Percentiles rank a stretch among this genome's conserved stretches.
These are phyloP conservation scores for Aspergillus unguis DNA, from an alignment of 2,329 filamentous ascomycete species.

Conservation along the genomic window DNA sequence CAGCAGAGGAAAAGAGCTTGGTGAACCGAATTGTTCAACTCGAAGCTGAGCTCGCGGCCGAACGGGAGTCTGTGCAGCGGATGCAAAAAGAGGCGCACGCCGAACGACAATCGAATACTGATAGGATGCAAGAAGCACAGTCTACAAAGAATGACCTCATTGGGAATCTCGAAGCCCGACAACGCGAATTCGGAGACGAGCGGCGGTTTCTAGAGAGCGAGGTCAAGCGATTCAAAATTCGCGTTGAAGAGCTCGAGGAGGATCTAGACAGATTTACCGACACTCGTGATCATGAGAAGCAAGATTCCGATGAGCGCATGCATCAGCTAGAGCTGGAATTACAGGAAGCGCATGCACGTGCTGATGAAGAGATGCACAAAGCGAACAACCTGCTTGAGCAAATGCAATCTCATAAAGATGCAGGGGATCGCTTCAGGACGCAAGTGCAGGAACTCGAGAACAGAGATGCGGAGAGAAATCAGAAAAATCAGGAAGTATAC, in stretches of 20 bases:
- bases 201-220: slow-evolving; percentile 79
- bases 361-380: slow-evolving; percentile 43
- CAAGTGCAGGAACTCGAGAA: slow-evolving; percentile 50
- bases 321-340: slow-evolving; percentile 69
- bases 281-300: slow-evolving; percentile 77
- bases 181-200: slow-evolving; percentile 82
- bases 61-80: slow-evolving; percentile 64
- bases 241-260: slow-evolving; percentile 85
- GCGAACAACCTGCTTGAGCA: slow-evolving; percentile 52
- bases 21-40: slow-evolving; percentile 63
- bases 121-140: slow-evolving; percentile 76
- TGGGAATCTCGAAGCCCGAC: slow-evolving; percentile 88
- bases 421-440: slow-evolving; percentile 34
- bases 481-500: slow-evolving; percentile 52
- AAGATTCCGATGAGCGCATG: slow-evolving; percentile 65
- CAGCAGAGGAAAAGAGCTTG: slow-evolving; percentile 58
- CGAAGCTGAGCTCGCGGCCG: slow-evolving; percentile 72
- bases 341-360: slow-evolving; percentile 54
- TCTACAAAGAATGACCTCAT: slow-evolving; percentile 92
- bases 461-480: slow-evolving; percentile 51
- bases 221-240: slow-evolving; percentile 69
- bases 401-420: slow-evolving; percentile 55
- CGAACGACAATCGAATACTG: slow-evolving; percentile 58
- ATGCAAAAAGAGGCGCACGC: slow-evolving; percentile 68
- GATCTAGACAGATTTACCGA: slow-evolving; percentile 82